Conservation (phyloP, 139 green algal genomes). For the Tetraselmis chui region DNA sequence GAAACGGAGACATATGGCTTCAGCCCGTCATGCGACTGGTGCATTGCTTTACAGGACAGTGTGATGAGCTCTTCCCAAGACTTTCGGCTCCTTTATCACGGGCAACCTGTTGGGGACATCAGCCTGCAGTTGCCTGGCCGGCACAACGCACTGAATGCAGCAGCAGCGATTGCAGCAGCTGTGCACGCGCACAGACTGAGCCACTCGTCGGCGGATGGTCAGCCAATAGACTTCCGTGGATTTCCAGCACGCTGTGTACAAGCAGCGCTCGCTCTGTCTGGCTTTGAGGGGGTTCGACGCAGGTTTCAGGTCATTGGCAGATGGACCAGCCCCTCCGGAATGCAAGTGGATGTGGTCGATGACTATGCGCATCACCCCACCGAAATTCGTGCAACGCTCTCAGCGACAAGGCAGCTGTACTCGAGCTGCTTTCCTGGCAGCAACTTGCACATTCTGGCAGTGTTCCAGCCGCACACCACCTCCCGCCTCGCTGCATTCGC, state of each 20-base stretch:
- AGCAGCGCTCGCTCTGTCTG: not conserved
- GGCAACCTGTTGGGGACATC: not conserved
- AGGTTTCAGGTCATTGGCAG: not conserved
- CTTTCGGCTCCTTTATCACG: not conserved
- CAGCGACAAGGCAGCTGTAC: not conserved
- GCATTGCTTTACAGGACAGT: not conserved
- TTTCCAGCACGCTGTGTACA: too few relatives aligned
- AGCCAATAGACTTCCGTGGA: too few relatives aligned
- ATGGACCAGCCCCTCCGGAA: not conserved
- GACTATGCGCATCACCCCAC: slow-evolving; percentile 14
- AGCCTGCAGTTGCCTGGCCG: not conserved
- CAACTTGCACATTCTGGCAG: not conserved
- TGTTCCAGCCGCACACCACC: slow-evolving; percentile 4
- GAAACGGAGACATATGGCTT: not conserved
- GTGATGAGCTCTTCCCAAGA: not conserved
- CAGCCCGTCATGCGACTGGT: not conserved
- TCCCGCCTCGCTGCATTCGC: not conserved
- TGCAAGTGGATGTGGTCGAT: not conserved
- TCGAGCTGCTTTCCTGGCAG: too few relatives aligned
- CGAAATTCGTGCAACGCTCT: not conserved
- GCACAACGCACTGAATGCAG: slow-evolving; percentile 9
- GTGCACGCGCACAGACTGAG: not conserved
- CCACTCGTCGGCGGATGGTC: too few relatives aligned
- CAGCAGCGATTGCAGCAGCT: not conserved
- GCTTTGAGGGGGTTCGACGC: not conserved